A percentile compares a stretch with the other conserved stretches of the same genome.
These are phyloP conservation scores for Ilyonectria sp. DNA, from an alignment of 2,329 filamentous ascomycete genomes.

Conservation along the genomic window DNA sequence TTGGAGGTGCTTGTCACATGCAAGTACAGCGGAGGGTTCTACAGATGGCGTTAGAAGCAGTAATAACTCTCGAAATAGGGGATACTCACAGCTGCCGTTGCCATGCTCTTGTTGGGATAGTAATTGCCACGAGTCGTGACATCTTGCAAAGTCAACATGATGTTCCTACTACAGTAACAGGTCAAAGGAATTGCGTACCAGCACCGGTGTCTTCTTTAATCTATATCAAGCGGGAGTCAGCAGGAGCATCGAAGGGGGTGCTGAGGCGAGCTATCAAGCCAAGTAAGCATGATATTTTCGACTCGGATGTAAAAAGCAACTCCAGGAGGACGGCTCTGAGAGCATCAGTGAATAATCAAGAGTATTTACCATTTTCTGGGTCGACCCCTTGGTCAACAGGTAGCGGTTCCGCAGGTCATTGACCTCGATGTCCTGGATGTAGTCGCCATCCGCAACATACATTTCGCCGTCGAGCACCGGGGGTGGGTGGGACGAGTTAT, in stretches of 20 bases:
- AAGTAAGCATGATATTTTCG: conserved; percentile 80
- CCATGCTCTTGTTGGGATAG: conserved; percentile 98
- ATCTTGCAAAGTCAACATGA: conserved; percentile 81
- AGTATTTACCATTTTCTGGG: conserved; percentile 99
- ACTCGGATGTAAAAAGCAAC: conserved; percentile 60
- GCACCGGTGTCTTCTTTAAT: conserved; percentile 99
- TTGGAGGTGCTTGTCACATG: conserved; percentile 96
- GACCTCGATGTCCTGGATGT: conserved; percentile 98
- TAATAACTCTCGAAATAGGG: not conserved
- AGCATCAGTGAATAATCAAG: conserved; percentile 60
- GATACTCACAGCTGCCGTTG: conserved; percentile 85
- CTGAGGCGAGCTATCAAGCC: conserved; percentile 75
- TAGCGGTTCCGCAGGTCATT: conserved; percentile 98
- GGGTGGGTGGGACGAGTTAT: conserved; percentile 53
- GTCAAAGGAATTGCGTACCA: conserved; percentile 79
- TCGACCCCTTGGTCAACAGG: conserved; percentile 95
- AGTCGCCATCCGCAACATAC: conserved; percentile 96
- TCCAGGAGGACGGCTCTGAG: conserved; percentile 53
- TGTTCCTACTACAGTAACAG: conserved; percentile 63
- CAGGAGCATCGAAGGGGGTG: conserved; percentile 85
- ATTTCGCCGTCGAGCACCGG: conserved; percentile 85
- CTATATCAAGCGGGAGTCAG: conserved; percentile 96
- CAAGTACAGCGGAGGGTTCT: conserved; percentile 95
- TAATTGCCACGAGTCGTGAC: conserved; percentile 98
- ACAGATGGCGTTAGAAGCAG: conserved; percentile 22